Evolutionary conservation across 2,329 filamentous ascomycete genomes (phyloP), one percentile per base, ranked within the genome.

Genomic region (Helotiales sp.): DNA sequence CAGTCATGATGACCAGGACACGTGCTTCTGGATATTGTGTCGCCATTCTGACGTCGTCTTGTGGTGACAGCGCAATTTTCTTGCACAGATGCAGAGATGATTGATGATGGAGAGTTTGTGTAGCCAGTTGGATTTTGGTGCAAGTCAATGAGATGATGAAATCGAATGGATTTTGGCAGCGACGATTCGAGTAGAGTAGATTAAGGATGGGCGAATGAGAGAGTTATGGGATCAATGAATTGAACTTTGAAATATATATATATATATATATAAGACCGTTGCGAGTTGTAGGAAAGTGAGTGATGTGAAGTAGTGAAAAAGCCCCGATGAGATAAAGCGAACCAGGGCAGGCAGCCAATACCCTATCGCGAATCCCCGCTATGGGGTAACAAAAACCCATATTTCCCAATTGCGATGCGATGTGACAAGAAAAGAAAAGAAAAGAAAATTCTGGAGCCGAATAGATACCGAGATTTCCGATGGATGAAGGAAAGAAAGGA

Each of bases 1-100:
- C 84, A 8, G 90, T 92, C 81, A 91, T 91, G 74, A 92, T 87
- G 40, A 77, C 87, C 67, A 92, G 80, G 10, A 92, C 86, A 57
- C 87, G 81, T 22, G 87, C 85, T 74, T 91, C 88, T 26, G 85
- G 85, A 40, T 73, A 73, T 37, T 73, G 70, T 17, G 71, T 65
- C 8, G 70, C 68, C 72, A 75, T 75, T 5, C 59, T 70, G 66
- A 28, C 37, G 61, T 37, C 20, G 47, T 49, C 13, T 3, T 6
- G 20, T 8, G 7, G 15, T 52, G 49, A 52, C 28, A 11, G 10
- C 49, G 28, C 24, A 52, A 17, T 26, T 49, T 4, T 49, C 20
- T 26, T 24, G 45, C 26, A 26, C 30, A 8, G 15, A 26, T 40
- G n/a, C n/a, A n/a, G n/a, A n/a, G n/a, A n/a, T n/a, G n/a, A n/a